Evolutionary conservation across 345 rosid species (phyloP).

Genomic region (Pistacia vera): DNA sequence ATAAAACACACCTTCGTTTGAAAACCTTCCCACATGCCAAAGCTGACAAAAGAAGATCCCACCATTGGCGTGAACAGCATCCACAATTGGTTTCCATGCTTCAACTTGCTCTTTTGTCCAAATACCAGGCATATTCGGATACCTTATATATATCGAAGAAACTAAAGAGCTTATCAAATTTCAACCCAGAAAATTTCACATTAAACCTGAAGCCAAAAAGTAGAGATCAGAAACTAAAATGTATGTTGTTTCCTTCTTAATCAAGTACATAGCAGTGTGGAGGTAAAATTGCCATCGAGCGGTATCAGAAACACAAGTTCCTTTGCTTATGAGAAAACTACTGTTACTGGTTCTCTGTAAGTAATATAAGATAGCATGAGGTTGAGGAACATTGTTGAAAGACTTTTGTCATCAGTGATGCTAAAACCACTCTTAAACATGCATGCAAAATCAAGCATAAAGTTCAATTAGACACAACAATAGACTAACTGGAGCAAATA

Average conservation of each 20-base stretch:
- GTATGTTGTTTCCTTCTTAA: not conserved
- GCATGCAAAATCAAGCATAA: not conserved
- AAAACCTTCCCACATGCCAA: constrained; percentile 75
- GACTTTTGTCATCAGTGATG: constrained; percentile 69
- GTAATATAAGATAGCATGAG: constrained; percentile 69
- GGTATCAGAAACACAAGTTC: constrained; percentile 67
- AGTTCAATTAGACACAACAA: too few relatives aligned
- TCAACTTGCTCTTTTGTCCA: too few relatives aligned
- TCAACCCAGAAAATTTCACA: too few relatives aligned
- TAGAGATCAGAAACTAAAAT: too few relatives aligned
- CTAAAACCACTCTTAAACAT: constrained; percentile 53
- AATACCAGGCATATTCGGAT: constrained; percentile 55
- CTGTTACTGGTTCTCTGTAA: constrained; percentile 66
- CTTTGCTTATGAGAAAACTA: constrained; percentile 66
- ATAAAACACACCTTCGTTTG: constrained; percentile 39
- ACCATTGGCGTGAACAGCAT: too few relatives aligned
- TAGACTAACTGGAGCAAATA: too few relatives aligned
- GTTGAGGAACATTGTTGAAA: constrained; percentile 61
- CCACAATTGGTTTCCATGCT: too few relatives aligned
- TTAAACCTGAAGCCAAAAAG: not conserved
- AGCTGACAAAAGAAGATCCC: constrained; percentile 1
- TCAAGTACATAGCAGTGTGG: not conserved
- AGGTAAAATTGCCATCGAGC: constrained; percentile 41
- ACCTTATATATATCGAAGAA: constrained; percentile 25
- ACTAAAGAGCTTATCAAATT: not conserved